Conservation (phyloP, 495 filamentous ascomycete species). For the Podospora bellae-mahoneyi region DNA sequence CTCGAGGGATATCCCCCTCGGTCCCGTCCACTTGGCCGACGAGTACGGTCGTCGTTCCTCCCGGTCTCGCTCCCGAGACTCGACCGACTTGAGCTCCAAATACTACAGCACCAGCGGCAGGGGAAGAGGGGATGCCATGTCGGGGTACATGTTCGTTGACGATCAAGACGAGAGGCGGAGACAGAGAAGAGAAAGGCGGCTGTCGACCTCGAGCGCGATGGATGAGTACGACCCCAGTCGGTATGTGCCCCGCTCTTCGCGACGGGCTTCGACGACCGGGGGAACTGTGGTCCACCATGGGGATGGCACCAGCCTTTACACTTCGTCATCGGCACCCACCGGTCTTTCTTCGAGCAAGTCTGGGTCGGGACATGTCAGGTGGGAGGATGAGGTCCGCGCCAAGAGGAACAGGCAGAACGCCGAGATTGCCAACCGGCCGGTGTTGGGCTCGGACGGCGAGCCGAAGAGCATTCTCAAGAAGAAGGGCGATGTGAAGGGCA, state of each 20-base stretch:
- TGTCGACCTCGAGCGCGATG: conserved; percentile 20
- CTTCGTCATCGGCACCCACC: conserved; percentile 15
- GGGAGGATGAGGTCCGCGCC: conserved; percentile 33
- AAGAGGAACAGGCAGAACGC: conserved; percentile 32
- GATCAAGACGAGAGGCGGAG: conserved; percentile 31
- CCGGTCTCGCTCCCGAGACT: conserved; percentile 17
- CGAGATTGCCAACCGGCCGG: conserved; percentile 35
- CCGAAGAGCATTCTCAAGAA: conserved; percentile 37
- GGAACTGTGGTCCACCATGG: conserved; percentile 26
- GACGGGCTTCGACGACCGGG: conserved; percentile 18
- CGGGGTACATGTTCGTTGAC: conserved; percentile 24
- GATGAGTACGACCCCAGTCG: conserved; percentile 2
- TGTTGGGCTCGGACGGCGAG: conserved; percentile 1
- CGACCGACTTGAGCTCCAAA: conserved; percentile 13
- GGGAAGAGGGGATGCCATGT: conserved; percentile 18
- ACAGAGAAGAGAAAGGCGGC: conserved; percentile 23
- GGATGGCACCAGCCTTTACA: conserved; percentile 23
- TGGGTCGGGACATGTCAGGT: conserved; percentile 29
- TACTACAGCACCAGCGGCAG: conserved; percentile 26
- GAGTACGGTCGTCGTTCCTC: conserved; percentile 24
- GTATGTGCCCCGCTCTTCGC: conserved; percentile 12
- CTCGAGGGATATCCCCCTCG: conserved; percentile 21
- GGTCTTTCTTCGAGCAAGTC: conserved; percentile 27
- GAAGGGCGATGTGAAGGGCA: conserved; percentile 2
- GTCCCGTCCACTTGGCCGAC: conserved; percentile 21